phyloP scores from a whole-genome alignment of 805 yeast genomes.

The Cyberlindnera xylosilytica region DNA sequence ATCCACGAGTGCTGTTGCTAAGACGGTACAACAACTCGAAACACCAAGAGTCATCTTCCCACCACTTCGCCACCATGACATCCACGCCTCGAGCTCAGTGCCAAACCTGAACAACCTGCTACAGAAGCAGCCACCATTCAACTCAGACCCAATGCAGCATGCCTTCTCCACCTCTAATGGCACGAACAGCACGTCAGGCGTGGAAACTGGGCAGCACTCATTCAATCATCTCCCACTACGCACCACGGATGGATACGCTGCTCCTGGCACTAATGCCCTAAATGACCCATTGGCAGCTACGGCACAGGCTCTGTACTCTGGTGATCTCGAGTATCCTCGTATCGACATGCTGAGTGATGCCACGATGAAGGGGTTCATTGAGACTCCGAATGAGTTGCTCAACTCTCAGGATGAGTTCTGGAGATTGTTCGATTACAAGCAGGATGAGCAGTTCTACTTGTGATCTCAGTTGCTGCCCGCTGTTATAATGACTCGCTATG shows the following conservation, averaged over 20 bases:
- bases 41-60: too few relatives aligned
- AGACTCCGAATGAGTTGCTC: constrained; percentile 15
- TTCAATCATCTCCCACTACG: neutral
- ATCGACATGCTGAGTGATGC: constrained; percentile 26
- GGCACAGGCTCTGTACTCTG: neutral
- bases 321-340: constrained; percentile 5
- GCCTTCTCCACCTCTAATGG: neutral
- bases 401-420: constrained; percentile 24
- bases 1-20: constrained; percentile 14
- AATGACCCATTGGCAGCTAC: neutral
- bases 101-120: constrained; percentile 1
- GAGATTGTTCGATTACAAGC: constrained; percentile 27
- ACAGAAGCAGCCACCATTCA: neutral
- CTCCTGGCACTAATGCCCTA: neutral
- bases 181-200: neutral
- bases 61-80: neutral
- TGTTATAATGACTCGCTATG: too few relatives aligned
- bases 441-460: constrained; percentile 26
- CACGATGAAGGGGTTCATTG: constrained; percentile 23
- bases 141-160: constrained; percentile 2
- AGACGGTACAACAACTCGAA: constrained; percentile 4
- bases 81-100: constrained; percentile 5
- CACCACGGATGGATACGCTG: too few relatives aligned
- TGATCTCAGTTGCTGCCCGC: too few relatives aligned
- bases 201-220: neutral